phyloP scores from a whole-genome alignment of 2,329 filamentous ascomycete genomes.

The Tothia fuscella region DNA sequence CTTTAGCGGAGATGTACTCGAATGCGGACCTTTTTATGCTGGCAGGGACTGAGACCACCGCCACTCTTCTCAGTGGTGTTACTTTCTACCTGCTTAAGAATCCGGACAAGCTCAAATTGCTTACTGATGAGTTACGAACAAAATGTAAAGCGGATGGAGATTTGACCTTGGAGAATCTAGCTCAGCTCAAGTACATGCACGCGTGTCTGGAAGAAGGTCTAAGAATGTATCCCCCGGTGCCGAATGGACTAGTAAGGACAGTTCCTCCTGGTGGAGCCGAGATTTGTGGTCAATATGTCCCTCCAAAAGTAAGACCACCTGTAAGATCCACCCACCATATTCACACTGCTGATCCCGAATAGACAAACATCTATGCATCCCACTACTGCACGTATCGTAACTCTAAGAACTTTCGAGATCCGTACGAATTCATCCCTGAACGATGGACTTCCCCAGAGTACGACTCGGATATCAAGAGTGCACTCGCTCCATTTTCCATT shows the following conservation, averaged over 20 bases:
- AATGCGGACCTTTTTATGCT: slow-evolving; percentile 28
- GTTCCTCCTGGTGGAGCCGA: slow-evolving; percentile 24
- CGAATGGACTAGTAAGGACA: slow-evolving; percentile 27
- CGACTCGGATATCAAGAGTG: slow-evolving; percentile 19
- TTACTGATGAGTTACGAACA: slow-evolving; percentile 20
- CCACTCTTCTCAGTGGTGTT: slow-evolving; percentile 27
- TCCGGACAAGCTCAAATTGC: slow-evolving; percentile 16
- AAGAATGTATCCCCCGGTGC: slow-evolving; percentile 34
- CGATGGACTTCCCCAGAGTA: slow-evolving; percentile 17
- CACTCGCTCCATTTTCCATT: slow-evolving; percentile 21
- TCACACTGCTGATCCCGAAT: slow-evolving; percentile 19
- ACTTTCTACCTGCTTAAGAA: slow-evolving; percentile 25
- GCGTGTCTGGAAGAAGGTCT: slow-evolving; percentile 36
- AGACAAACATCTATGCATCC: slow-evolving; percentile 26
- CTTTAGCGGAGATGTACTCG: slow-evolving; percentile 25
- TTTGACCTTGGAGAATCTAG: too few relatives aligned
- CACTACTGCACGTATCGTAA: slow-evolving; percentile 25
- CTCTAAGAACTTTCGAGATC: slow-evolving; percentile 6
- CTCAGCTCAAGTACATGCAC: slow-evolving; percentile 27
- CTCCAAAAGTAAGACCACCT: slow-evolving; percentile 11
- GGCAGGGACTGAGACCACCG: slow-evolving; percentile 35
- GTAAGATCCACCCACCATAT: slow-evolving; percentile 20
- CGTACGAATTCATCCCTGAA: not conserved
- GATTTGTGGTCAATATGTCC: slow-evolving; percentile 27
- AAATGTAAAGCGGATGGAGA: too few relatives aligned